Conservation (phyloP, 2,329 filamentous ascomycete genomes). For the Ceratocystis diversiconidia region DNA sequence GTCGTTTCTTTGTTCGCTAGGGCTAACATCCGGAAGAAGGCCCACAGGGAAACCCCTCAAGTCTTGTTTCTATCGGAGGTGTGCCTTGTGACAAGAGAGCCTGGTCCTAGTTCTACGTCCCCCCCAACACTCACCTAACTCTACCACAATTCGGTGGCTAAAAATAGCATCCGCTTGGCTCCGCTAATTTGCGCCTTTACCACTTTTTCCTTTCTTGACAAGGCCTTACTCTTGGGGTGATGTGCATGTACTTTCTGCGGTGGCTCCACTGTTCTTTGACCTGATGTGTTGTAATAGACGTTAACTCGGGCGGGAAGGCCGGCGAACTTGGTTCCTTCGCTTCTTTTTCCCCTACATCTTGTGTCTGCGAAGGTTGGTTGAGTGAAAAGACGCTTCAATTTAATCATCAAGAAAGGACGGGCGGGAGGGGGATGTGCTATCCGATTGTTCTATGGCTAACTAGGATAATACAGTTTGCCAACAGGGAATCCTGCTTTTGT, state of each 20-base stretch:
- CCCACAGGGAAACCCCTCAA: not conserved
- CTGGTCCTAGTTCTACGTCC: not conserved
- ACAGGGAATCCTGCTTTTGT: not conserved
- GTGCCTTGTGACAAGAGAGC: too few relatives aligned
- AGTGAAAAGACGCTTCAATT: too few relatives aligned
- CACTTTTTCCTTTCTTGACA: not conserved
- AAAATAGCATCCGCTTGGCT: not conserved
- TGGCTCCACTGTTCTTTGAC: constrained; percentile 6
- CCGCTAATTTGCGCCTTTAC: constrained; percentile 3
- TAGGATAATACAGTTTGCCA: not conserved
- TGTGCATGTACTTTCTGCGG: not conserved
- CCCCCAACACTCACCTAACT: not conserved
- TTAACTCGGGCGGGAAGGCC: not conserved
- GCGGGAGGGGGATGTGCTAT: too few relatives aligned
- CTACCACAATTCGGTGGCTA: not conserved
- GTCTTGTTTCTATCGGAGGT: not conserved
- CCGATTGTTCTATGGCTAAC: not conserved
- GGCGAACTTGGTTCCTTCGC: too few relatives aligned
- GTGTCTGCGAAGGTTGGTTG: too few relatives aligned
- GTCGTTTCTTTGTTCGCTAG: not conserved
- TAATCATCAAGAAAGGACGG: too few relatives aligned
- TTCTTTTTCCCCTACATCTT: too few relatives aligned
- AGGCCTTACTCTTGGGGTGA: not conserved
- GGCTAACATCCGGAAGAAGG: not conserved
- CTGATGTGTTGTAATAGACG: not conserved